Base-by-base conservation (phyloP, 208 protist genomes). In the Crithidia mellificae region DNA sequence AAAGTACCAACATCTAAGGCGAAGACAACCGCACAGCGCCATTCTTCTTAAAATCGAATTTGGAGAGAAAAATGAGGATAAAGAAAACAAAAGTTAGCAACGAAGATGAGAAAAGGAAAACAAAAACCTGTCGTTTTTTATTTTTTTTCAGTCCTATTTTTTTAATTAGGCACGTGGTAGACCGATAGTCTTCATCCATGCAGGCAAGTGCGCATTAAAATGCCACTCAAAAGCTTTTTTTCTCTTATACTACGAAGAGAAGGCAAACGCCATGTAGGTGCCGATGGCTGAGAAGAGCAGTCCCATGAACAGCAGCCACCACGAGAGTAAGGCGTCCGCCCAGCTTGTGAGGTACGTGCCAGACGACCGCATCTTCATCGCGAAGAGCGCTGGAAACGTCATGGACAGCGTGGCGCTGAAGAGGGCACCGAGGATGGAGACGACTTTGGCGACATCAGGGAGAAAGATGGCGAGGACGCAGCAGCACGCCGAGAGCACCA, bases 391-490 rank as follows among this genome's bases (percentile, higher is more conserved):
- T 38, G 87, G 87, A 27, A 93, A 81, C 8, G 82, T 93, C 84
- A 93, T 89, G 56, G 79, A 85, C n/a, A 93, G 78, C 8, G 84
- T 88, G 27, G 87, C 77, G 58, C 87, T 93, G 71, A 90, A 89
- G 19, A 90, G 52, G 14, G 84, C 76, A 25, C 87, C 87, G 20
- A 91, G 72, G 22, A 93, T 49, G 0, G 82, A 90, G 29, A 93
- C 82, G 25, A 86, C 74, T 41, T 74, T 71, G 15, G 84, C 84
- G 25, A 89, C 82, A 72, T 93, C 84, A 5, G 84, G 83, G 12
- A 91, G 62, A 43, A 90, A 83, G 63, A 91, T 78, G 43, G 85
- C 85, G 30, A 83, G 72, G 11, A 87, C 17, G n/a, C 62, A 70
- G 38, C 72, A 78, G 19, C 69, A 29, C 47, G 72, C 15, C 11